A percentile compares a stretch with the other conserved stretches of the same genome.
These are phyloP conservation scores for Porogramme epimiltina DNA, from an alignment of 1,284 basidiomycete species.

Conservation along the genomic window DNA sequence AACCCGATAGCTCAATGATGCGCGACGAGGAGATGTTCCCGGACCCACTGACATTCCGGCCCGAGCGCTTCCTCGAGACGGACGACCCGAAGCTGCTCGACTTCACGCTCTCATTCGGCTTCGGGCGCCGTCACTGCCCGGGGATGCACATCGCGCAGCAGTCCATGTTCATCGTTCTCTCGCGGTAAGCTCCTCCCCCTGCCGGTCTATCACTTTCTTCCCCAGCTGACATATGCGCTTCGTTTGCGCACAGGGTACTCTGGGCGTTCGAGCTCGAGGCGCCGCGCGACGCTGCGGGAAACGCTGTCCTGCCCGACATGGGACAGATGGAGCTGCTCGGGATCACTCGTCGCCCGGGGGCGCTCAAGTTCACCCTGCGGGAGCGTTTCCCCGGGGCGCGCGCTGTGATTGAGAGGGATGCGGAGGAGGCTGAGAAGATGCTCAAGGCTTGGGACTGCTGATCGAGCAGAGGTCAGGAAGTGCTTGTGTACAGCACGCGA, in stretches of 20 bases:
- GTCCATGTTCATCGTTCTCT: slow-evolving; percentile 35
- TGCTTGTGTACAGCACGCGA: no score
- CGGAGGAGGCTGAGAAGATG: slow-evolving; percentile 15
- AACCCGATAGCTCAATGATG: slow-evolving; percentile 44
- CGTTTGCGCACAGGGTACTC: slow-evolving; percentile 6
- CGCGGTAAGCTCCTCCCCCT: neutral
- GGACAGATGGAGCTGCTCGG: slow-evolving; percentile 4
- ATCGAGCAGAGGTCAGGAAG: no score
- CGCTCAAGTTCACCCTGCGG: slow-evolving; percentile 9
- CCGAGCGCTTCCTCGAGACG: slow-evolving; percentile 40
- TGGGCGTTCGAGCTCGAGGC: slow-evolving; percentile 22
- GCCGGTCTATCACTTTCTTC: no score
- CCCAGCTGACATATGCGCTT: no score
- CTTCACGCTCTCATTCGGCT: slow-evolving; percentile 31
- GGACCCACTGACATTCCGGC: slow-evolving; percentile 40
- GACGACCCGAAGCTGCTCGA: slow-evolving; percentile 23
- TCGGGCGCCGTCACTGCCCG: slow-evolving; percentile 17
- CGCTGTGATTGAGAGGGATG: slow-evolving; percentile 17
- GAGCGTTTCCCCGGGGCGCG: slow-evolving; percentile 4
- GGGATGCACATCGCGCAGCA: slow-evolving; percentile 37
- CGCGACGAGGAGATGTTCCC: slow-evolving; percentile 38
- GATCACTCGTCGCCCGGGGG: slow-evolving; percentile 10
- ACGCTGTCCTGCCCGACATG: slow-evolving; percentile 3
- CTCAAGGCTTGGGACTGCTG: slow-evolving; percentile 23
- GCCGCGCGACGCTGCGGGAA: neutral